Evolutionary conservation across 2,329 filamentous ascomycete genomes (phyloP), one percentile per base, ranked within the genome.

Genomic region (Fusarium odoratissimum): DNA sequence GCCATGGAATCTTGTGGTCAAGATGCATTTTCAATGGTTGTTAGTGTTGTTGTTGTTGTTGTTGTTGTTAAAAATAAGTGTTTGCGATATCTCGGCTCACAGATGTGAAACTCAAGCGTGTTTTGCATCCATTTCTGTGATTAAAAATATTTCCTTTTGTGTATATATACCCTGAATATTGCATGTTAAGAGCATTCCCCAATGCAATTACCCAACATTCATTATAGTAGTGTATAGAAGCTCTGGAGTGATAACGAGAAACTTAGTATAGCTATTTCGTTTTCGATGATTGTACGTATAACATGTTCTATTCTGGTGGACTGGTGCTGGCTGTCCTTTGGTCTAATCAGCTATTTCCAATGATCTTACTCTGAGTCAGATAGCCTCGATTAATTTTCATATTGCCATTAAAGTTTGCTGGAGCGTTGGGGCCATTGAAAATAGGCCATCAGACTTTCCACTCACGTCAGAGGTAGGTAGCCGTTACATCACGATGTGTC

Each of bases 401-500:
- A 49, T 8, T 5, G 5, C 8, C 2, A 19, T 25, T 3, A 0
- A 23, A 4, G 8, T 11, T 25, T 23, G 8, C 6, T 11, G 8
- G 4, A 19, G 0, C 8, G 12, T 35, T 25, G 30, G 23, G 8
- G 30, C 12, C 8, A 16, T 14, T 1, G 10, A 6, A 17, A 16
- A 16, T 4, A 8, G 16, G 2, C 17, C 30, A 25, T 51, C 8
- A 21, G 17, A 25, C 48, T 21, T 51, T 35, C 48, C 48, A 45
- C 44, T 37, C 38, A 62, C 69, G 70, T 72, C 70, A 72, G 60
- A 59, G 5, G 13, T 12, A 45, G 11, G 31, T 5, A 38, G 52
- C 12, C 13, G 59, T 72, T 70, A 70, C 69, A 73, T 72, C 69
- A 72, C 73, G 58, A 64, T 28, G 41, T 35, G 23, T 54, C 17